Base-by-base conservation (phyloP, 768 basidiomycete genomes). In the Lactarius sanguifluus region DNA sequence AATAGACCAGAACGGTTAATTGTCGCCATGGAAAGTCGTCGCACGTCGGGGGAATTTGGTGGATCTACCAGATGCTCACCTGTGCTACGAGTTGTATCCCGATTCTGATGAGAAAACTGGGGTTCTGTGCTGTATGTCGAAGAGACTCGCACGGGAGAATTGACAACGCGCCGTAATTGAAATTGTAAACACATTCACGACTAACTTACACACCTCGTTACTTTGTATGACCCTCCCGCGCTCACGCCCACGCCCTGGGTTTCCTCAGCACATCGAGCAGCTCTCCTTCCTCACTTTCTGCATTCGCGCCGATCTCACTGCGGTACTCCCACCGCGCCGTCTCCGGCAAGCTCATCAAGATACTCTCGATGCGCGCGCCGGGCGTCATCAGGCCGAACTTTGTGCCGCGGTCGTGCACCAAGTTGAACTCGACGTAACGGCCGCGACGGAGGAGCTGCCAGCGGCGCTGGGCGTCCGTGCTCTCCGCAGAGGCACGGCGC, bases 381-480 rank as follows among this genome's bases (percentile, higher is more conserved):
- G 86, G 88, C 18, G 85, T 84, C 65, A 77, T 77, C 58, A 89
- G 77, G 12, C 85, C 86, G 67, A 87, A 89, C 73, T 85, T 87
- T 20, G 88, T 88, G 5, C 87, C 89, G 47, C 88, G 79, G 72
- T 89, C 87, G 72, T 84, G 80, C n/a, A 87, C 82, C 64, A 90
- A 77, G 74, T 86, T 88, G 76, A 89, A 99, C 76, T 99, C 96
- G 60, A 96, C 96, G 73, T 98, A 96, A 68, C 96, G 83, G 1
- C 96, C 96, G 30, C 96, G 81, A 50, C 97, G 83, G 32, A 99
- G 72, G 62, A 96, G 85, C 76, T 98, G 96, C 97, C 97, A 99
- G 59, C 96, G 82, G 57, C 94, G 85, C 68, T 92, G 81, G 36
- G 82, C 78, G 4, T 89, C 87, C 5, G 85, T 85, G 70, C 79